Evolutionary conservation across 106 monocot species (phyloP).

Genomic region (Dendrobium chrysotoxum): DNA sequence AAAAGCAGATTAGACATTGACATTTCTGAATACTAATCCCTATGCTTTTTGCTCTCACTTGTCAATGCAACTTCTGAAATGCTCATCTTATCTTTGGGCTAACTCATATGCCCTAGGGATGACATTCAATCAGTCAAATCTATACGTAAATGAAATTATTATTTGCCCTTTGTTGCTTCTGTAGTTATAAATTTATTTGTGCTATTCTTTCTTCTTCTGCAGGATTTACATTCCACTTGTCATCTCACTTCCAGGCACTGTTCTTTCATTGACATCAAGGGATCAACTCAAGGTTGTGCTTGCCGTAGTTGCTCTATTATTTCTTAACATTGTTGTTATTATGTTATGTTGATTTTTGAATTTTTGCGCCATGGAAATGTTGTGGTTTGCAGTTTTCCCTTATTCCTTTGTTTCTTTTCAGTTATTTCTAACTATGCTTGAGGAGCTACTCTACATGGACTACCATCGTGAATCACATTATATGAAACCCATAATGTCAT

Average conservation of each 20-base stretch:
- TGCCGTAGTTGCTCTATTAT: background rate
- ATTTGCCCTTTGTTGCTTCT: background rate
- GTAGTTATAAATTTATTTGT: background rate
- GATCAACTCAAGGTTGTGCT: slow-evolving; percentile 69
- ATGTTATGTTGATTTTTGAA: background rate
- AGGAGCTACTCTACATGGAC: background rate
- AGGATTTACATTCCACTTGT: slow-evolving; percentile 75
- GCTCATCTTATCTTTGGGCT: background rate
- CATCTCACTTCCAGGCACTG: slow-evolving; percentile 80
- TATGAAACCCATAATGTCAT: background rate
- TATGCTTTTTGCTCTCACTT: background rate
- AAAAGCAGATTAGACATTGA: too few relatives aligned
- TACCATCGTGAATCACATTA: background rate
- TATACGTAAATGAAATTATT: background rate
- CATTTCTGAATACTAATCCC: background rate
- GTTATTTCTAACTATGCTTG: background rate
- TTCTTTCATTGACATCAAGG: slow-evolving; percentile 74
- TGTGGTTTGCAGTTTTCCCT: background rate
- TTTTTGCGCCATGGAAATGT: background rate
- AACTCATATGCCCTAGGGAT: background rate
- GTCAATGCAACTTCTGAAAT: background rate
- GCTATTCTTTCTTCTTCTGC: slow-evolving; percentile 12
- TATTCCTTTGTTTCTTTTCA: background rate
- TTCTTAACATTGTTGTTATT: background rate
- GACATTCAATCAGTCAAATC: background rate